Conservation (phyloP, 2,329 filamentous ascomycete species). For the Paradendryphiella salina region DNA sequence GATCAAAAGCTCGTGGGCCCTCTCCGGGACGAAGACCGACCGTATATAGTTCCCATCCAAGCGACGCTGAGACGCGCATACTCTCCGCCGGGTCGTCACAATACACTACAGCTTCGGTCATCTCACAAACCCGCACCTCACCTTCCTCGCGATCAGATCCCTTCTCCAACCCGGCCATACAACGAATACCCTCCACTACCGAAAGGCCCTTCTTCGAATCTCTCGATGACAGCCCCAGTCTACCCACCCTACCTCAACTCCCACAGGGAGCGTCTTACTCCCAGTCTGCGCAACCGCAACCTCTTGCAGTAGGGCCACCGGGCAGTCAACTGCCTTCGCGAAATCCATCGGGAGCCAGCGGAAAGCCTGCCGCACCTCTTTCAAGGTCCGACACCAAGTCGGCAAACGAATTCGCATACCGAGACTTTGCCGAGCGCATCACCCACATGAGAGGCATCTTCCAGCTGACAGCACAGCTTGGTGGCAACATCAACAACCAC, state of each 20-base stretch:
- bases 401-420: conserved; percentile 56
- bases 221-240: conserved; percentile 23
- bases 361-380: conserved; percentile 19
- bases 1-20: conserved; percentile 36
- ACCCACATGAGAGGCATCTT: conserved; percentile 77
- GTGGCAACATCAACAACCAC: conserved; percentile 66
- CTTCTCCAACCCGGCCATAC: conserved; percentile 23
- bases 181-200: conserved; percentile 18
- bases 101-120: conserved; percentile 31
- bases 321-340: conserved; percentile 19
- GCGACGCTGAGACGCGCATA: conserved; percentile 33
- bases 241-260: conserved; percentile 31
- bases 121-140: conserved; percentile 27
- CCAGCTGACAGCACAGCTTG: conserved; percentile 73
- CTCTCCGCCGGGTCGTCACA: conserved; percentile 34
- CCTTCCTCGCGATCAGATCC: conserved; percentile 28
- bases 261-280: conserved; percentile 22
- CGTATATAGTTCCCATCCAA: conserved; percentile 30
- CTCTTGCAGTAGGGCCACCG: conserved; percentile 9
- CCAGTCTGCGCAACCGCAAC: conserved; percentile 12
- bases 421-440: conserved; percentile 70
- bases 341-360: conserved; percentile 24
- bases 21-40: conserved; percentile 36
- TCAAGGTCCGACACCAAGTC: conserved; percentile 40
- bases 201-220: conserved; percentile 26